Conservation (phyloP, 768 basidiomycete species). For the Podaxis sp. region DNA sequence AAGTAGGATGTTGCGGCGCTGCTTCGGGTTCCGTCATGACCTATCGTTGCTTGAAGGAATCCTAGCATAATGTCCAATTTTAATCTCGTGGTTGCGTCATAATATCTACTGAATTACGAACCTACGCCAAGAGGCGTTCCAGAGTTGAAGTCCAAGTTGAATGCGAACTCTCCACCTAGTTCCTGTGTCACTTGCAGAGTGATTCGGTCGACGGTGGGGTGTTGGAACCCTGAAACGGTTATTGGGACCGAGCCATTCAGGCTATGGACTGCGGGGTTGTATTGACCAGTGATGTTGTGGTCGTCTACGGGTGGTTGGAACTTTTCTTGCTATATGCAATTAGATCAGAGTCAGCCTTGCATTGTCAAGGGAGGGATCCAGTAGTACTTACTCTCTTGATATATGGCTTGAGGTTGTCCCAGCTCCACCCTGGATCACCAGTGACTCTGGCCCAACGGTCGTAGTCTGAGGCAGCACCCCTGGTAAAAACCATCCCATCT, state of each 20-base stretch:
- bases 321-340: conserved; percentile 21
- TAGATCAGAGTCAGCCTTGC: not conserved
- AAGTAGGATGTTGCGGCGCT: conserved; percentile 17
- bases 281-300: conserved; percentile 32
- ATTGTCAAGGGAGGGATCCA: not conserved
- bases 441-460: conserved; percentile 26
- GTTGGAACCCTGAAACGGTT: conserved; percentile 26
- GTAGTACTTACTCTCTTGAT: conserved; percentile 23
- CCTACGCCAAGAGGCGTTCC: conserved; percentile 17
- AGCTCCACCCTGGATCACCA: conserved; percentile 31
- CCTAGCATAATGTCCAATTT: not conserved
- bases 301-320: conserved; percentile 27
- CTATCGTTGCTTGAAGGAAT: conserved; percentile 16
- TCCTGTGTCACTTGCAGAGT: conserved; percentile 30
- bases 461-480: conserved; percentile 29
- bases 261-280: conserved; percentile 31
- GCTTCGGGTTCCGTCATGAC: conserved; percentile 16
- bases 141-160: conserved; percentile 17
- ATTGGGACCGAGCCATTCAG: conserved; percentile 25
- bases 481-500: conserved; percentile 27
- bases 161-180: conserved; percentile 21
- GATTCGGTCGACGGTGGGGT: conserved; percentile 4
- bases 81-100: not conserved
- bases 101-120: not conserved
- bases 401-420: conserved; percentile 29